phyloP scores from a whole-genome alignment of 305 asterid species.

The Lippia alba region DNA sequence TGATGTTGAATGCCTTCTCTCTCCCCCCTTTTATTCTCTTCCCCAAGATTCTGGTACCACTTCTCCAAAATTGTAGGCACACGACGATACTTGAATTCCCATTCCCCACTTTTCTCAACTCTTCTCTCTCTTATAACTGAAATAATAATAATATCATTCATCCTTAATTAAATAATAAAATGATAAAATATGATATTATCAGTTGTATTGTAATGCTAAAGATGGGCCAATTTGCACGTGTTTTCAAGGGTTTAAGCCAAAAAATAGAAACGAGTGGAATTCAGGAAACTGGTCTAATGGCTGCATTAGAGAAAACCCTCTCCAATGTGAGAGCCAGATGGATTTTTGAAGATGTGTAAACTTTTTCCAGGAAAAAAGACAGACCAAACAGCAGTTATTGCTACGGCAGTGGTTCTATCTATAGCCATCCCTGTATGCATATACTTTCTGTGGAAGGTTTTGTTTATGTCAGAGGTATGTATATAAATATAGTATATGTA shows the following conservation, averaged over 20 bases:
- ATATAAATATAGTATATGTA: no score
- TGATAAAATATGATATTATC: no score
- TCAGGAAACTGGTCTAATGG: conserved; percentile 57
- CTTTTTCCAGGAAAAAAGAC: conserved; percentile 33
- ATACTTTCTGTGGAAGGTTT: conserved; percentile 20
- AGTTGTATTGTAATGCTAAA: conserved; percentile 43
- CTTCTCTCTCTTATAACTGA: no score
- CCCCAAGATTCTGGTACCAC: no score
- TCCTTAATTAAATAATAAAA: no score
- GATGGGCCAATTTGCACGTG: conserved; percentile 44
- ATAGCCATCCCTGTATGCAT: conserved; percentile 14
- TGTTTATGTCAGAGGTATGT: conserved; percentile 42
- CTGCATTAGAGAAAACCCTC: conserved; percentile 39
- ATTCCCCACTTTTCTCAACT: no score
- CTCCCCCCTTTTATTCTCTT: no score
- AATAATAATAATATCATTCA: no score
- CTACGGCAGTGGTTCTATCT: conserved; percentile 4
- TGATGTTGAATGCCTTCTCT: no score
- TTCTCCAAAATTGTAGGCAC: no score
- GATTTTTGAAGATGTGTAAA: conserved; percentile 31
- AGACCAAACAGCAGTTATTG: conserved; percentile 22
- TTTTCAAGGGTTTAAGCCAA: conserved; percentile 52
- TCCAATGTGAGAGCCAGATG: conserved; percentile 40
- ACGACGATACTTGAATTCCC: no score
- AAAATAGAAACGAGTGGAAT: conserved; percentile 45